Conservation (phyloP, 345 rosid species). For the Syzygium oleosum region DNA sequence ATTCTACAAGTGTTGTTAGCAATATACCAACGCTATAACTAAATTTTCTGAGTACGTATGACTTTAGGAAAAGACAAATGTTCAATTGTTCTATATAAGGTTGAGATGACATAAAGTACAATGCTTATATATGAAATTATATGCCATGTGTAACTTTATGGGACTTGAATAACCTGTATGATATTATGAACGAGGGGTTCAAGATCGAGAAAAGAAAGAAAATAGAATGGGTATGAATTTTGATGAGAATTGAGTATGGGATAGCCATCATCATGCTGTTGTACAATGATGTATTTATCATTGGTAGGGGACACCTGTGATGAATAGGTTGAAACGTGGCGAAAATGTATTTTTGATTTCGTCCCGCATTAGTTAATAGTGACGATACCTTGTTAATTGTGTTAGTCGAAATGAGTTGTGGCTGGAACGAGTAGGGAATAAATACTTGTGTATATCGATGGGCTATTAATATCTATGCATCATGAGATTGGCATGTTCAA, state of each 20-base stretch:
- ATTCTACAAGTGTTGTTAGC: not conserved
- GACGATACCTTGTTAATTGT: not conserved
- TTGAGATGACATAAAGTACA: not conserved
- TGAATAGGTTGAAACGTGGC: not conserved
- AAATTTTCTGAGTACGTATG: fast-evolving
- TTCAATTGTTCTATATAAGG: not conserved
- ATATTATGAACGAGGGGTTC: not conserved
- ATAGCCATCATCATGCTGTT: too few relatives aligned
- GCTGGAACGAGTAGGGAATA: not conserved
- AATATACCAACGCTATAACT: not conserved
- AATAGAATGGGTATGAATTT: not conserved
- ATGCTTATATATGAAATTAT: not conserved
- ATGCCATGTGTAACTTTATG: not conserved
- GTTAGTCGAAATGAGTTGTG: not conserved
- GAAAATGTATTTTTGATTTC: not conserved
- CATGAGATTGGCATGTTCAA: not conserved
- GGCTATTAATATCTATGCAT: fast-evolving
- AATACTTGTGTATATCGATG: not conserved
- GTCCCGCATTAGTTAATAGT: not conserved
- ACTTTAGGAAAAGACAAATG: fast-evolving
- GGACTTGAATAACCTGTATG: not conserved
- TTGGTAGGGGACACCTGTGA: not conserved
- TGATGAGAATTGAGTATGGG: not conserved
- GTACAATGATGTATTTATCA: not conserved
- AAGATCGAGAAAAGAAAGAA: not conserved